phyloP scores from a whole-genome alignment of 305 asterid genomes.

The Fraxinus dipetala region DNA sequence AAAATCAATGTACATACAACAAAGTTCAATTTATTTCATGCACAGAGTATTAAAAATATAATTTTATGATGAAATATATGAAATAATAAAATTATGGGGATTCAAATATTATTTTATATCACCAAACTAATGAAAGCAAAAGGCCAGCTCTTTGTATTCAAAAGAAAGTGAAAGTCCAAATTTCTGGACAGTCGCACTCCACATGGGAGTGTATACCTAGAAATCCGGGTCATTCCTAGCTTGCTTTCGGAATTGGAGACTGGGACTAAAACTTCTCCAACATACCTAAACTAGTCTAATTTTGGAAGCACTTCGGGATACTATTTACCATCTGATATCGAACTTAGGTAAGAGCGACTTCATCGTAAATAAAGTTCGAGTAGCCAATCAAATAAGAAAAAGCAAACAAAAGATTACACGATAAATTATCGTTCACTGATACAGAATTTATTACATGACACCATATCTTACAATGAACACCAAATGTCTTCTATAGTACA shows the following conservation, averaged over 20 bases:
- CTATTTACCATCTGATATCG: neutral
- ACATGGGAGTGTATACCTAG: neutral
- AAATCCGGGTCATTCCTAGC: neutral
- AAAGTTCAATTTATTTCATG: neutral
- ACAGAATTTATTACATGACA: neutral
- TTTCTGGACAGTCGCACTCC: neutral
- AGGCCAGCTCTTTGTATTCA: neutral
- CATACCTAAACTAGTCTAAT: neutral
- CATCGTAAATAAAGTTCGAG: neutral
- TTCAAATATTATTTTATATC: neutral
- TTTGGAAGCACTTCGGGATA: neutral
- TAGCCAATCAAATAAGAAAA: neutral
- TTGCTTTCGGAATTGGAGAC: neutral
- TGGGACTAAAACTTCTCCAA: neutral
- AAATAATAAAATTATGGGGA: neutral
- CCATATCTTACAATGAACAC: conserved; percentile 13
- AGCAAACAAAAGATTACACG: neutral
- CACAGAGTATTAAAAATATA: neutral
- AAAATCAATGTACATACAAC: neutral
- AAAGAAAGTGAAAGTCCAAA: neutral
- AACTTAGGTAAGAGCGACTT: neutral
- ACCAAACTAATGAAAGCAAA: neutral
- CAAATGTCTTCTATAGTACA: conserved; percentile 18
- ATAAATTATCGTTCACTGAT: neutral
- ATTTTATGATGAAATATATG: neutral